Percentiles rank a stretch among this genome's conserved stretches.
Conservation (phyloP, 768 basidiomycete species). For the Erythrobasidium yunnanense region DNA sequence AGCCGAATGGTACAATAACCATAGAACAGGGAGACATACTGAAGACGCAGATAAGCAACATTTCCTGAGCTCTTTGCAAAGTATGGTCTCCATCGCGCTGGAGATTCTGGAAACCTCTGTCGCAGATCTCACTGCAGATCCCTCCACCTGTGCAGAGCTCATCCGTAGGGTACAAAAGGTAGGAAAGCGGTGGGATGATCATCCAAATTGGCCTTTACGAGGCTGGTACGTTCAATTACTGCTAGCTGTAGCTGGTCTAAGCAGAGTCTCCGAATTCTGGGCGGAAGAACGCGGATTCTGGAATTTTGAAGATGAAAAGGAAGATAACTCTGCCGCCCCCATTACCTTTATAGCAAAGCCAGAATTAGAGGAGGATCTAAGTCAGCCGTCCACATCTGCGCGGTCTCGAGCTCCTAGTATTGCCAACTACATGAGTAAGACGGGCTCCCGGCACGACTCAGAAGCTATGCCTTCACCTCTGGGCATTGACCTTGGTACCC, state of each 20-base stretch:
- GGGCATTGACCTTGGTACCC: constrained; percentile 35
- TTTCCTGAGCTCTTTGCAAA: constrained; percentile 54
- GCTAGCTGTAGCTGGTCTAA: constrained; percentile 86
- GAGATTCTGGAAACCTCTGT: constrained; percentile 85
- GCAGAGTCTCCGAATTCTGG: constrained; percentile 88
- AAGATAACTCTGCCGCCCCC: constrained; percentile 75
- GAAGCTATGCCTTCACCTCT: constrained; percentile 29
- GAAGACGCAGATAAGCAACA: constrained; percentile 29
- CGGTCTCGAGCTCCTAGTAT: constrained; percentile 1
- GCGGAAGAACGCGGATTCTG: constrained; percentile 99
- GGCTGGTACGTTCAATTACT: constrained; percentile 97
- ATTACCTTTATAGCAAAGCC: constrained; percentile 89
- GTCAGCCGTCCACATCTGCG: constrained; percentile 52
- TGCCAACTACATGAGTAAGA: not conserved
- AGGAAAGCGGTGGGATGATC: constrained; percentile 92
- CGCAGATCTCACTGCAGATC: constrained; percentile 68
- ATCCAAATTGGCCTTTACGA: constrained; percentile 93
- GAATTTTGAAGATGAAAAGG: constrained; percentile 65
- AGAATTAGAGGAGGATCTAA: constrained; percentile 52
- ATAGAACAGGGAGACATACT: not conserved
- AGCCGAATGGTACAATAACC: constrained; percentile 6
- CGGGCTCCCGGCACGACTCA: not conserved
- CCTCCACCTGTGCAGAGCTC: constrained; percentile 71
- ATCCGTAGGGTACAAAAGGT: constrained; percentile 84
- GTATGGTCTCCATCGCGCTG: constrained; percentile 82